Evolutionary conservation across 495 filamentous ascomycete species (phyloP).

Genomic region (Penicillium fimorum): DNA sequence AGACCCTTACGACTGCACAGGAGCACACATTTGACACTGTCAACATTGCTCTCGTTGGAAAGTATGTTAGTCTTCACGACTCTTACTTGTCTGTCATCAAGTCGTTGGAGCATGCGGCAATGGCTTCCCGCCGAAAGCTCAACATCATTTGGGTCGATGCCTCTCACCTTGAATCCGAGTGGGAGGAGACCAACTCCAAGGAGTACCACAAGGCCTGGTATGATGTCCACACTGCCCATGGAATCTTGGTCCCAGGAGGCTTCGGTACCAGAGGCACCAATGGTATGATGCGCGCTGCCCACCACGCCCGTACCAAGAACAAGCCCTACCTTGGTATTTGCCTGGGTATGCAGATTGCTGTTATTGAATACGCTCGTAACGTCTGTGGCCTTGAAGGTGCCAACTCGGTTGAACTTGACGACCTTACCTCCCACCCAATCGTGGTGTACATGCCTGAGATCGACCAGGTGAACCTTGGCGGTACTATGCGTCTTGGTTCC

Average conservation of each 20-base stretch:
- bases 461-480: constrained; percentile 70
- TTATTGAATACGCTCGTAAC: constrained; percentile 83
- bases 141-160: constrained; percentile 82
- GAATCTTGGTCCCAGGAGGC: constrained; percentile 64
- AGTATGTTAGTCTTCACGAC: constrained; percentile 82
- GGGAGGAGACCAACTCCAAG: constrained; percentile 56
- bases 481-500: constrained; percentile 88
- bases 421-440: constrained; percentile 54
- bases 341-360: constrained; percentile 91
- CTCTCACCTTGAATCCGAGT: constrained; percentile 70
- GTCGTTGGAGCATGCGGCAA: constrained; percentile 84
- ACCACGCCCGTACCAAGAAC: constrained; percentile 79
- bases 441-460: constrained; percentile 94
- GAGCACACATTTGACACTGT: constrained; percentile 65
- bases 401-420: constrained; percentile 64
- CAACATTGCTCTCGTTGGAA: constrained; percentile 84
- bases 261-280: constrained; percentile 80
- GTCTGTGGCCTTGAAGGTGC: constrained; percentile 61
- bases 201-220: constrained; percentile 91
- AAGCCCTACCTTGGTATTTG: constrained; percentile 89
- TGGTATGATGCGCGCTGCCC: constrained; percentile 83
- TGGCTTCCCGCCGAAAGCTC: constrained; percentile 79
- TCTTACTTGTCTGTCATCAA: constrained; percentile 81
- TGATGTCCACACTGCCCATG: constrained; percentile 64
- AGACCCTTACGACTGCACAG: constrained; percentile 59